Percentiles rank a stretch among this genome's conserved stretches.
These are phyloP conservation scores for Acer yangbiense DNA, from an alignment of 345 rosid genomes.

Conservation along the genomic window DNA sequence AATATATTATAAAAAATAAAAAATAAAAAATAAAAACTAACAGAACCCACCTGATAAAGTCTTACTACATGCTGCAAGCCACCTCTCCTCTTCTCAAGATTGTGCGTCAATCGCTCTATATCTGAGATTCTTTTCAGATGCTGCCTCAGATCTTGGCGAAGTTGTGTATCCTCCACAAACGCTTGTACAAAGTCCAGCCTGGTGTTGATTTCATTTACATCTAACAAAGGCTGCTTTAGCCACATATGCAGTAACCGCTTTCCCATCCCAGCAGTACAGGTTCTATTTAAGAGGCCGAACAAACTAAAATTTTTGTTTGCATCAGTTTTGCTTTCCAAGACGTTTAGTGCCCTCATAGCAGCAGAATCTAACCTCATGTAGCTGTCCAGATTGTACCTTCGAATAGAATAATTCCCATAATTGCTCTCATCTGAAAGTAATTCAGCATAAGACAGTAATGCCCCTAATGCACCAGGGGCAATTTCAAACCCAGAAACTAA, in stretches of 20 bases:
- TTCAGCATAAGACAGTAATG: constrained; percentile 77
- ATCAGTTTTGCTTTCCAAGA: constrained; percentile 93
- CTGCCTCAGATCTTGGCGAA: constrained; percentile 90
- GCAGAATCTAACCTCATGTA: constrained; percentile 94
- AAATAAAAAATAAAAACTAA: neutral
- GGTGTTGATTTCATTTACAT: constrained; percentile 67
- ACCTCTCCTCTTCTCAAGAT: constrained; percentile 68
- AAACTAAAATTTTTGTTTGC: constrained; percentile 95
- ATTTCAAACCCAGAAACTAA: constrained; percentile 78
- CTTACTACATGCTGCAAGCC: constrained; percentile 89
- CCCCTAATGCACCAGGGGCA: constrained; percentile 87
- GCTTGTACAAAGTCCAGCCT: constrained; percentile 90
- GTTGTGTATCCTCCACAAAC: constrained; percentile 86
- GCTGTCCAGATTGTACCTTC: constrained; percentile 61
- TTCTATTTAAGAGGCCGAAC: constrained; percentile 97
- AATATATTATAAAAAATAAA: too few relatives aligned
- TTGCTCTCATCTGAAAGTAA: constrained; percentile 81
- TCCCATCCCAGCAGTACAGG: constrained; percentile 98
- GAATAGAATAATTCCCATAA: constrained; percentile 74
- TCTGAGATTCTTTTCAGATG: constrained; percentile 91
- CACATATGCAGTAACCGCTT: constrained; percentile 91
- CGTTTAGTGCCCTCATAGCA: constrained; percentile 94
- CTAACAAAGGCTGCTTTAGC: constrained; percentile 92
- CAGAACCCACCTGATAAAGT: constrained; percentile 75
- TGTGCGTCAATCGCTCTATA: constrained; percentile 68